Percentiles rank a stretch among this genome's conserved stretches.
These are phyloP conservation scores for Musa schizocarpa DNA, from an alignment of 176 grass and related monocot species.

Conservation along the genomic window DNA sequence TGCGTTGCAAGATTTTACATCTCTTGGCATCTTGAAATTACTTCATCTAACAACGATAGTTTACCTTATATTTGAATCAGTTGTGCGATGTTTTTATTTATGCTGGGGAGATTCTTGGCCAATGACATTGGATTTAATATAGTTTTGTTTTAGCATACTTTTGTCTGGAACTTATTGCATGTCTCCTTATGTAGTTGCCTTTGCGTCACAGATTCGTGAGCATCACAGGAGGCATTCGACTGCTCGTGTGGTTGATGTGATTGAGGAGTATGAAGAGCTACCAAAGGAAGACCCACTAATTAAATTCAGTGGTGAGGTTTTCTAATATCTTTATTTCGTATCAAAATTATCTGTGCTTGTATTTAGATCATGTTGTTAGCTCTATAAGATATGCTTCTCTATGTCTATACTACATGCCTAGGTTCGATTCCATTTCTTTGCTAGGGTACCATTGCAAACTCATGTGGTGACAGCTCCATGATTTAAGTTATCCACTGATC, in stretches of 20 bases:
- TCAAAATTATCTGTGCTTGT: not conserved
- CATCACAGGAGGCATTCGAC: conserved; percentile 71
- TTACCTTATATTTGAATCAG: too few relatives aligned
- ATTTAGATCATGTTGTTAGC: too few relatives aligned
- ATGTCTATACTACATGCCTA: too few relatives aligned
- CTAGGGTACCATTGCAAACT: too few relatives aligned
- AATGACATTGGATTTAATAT: not conserved
- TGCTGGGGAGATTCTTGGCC: not conserved
- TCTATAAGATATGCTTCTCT: too few relatives aligned
- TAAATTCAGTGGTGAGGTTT: conserved; percentile 91
- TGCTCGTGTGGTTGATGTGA: conserved; percentile 59
- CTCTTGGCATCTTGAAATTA: too few relatives aligned
- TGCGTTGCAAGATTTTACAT: too few relatives aligned
- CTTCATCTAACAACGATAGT: too few relatives aligned
- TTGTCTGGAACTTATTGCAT: not conserved
- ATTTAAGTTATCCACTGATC: too few relatives aligned
- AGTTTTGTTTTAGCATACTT: too few relatives aligned
- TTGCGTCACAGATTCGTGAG: conserved; percentile 70
- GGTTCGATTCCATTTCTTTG: too few relatives aligned
- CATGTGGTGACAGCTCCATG: too few relatives aligned
- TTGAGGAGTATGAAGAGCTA: conserved; percentile 46
- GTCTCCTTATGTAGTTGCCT: not conserved
- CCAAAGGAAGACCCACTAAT: conserved; percentile 78
- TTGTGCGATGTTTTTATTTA: not conserved
- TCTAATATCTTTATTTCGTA: not conserved